These are phyloP conservation scores for Melastoma candidum DNA, from an alignment of 441 rosid genomes.

Conservation along the genomic window DNA sequence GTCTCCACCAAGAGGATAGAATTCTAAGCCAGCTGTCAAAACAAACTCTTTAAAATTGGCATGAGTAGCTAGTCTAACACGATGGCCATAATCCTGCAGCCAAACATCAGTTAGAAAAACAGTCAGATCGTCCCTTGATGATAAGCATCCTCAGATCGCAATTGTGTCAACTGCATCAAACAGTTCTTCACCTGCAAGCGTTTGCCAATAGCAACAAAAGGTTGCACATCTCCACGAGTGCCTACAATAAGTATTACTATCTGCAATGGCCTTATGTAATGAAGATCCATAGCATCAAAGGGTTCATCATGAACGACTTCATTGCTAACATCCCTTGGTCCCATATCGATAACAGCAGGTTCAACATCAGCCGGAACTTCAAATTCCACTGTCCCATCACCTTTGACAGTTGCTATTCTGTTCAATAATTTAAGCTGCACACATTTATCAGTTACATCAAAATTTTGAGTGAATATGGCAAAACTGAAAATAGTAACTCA, in stretches of 20 bases:
- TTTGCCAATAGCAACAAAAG: slow-evolving; percentile 93
- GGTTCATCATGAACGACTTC: slow-evolving; percentile 48
- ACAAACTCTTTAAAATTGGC: slow-evolving; percentile 96
- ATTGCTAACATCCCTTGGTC: slow-evolving; percentile 23
- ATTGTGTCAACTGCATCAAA: slow-evolving; percentile 1
- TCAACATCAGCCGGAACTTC: slow-evolving; percentile 72
- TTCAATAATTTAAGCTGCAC: slow-evolving; percentile 78
- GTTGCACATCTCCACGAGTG: slow-evolving; percentile 98
- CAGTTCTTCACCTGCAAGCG: slow-evolving; percentile 64
- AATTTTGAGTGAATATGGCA: slow-evolving; percentile 1
- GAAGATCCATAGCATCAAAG: slow-evolving; percentile 58
- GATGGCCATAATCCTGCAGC: slow-evolving; percentile 96
- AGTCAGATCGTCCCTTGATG: not conserved
- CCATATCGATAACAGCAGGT: slow-evolving; percentile 30
- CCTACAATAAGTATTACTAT: slow-evolving; percentile 96
- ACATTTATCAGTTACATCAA: slow-evolving; percentile 20
- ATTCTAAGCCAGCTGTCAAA: slow-evolving; percentile 95
- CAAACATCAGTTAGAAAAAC: slow-evolving; percentile 12
- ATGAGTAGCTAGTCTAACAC: slow-evolving; percentile 97
- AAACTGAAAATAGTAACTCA: too few relatives aligned
- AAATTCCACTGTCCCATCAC: slow-evolving; percentile 91
- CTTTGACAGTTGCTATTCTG: slow-evolving; percentile 90
- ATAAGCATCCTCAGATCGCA: slow-evolving; percentile 1
- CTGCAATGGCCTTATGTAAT: slow-evolving; percentile 72
- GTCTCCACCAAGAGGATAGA: slow-evolving; percentile 93